Percentiles rank a stretch among this genome's conserved stretches.
Conservation (phyloP, 2,329 filamentous ascomycete genomes). For the Dactylonectria estremocensis region DNA sequence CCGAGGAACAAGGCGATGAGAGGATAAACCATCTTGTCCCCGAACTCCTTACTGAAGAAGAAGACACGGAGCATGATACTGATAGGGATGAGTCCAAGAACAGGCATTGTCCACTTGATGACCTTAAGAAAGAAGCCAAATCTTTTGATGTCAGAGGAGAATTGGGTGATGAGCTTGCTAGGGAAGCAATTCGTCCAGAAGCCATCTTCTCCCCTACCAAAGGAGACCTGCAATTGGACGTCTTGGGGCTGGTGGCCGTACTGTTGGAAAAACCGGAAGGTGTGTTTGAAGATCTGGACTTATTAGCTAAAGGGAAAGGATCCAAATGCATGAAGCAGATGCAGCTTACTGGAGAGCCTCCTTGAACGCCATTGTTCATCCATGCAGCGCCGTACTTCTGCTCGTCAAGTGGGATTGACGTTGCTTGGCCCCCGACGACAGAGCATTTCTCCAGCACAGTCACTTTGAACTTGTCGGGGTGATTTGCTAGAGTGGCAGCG, state of each 20-base stretch:
- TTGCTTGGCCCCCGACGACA: slow-evolving; percentile 74
- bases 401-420: slow-evolving; percentile 71
- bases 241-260: slow-evolving; percentile 71
- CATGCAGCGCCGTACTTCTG: slow-evolving; percentile 70
- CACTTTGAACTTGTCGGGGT: slow-evolving; percentile 76
- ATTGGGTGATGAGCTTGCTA: slow-evolving; percentile 69
- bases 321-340: not conserved
- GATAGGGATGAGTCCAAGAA: slow-evolving; percentile 74
- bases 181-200: slow-evolving; percentile 80
- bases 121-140: slow-evolving; percentile 51
- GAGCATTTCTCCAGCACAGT: slow-evolving; percentile 73
- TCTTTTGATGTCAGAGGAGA: slow-evolving; percentile 61
- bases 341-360: slow-evolving; percentile 60
- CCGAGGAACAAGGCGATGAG: slow-evolving; percentile 82
- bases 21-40: slow-evolving; percentile 79
- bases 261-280: slow-evolving; percentile 74
- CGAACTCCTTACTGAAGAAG: slow-evolving; percentile 78
- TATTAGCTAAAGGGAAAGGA: not conserved
- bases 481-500: slow-evolving; percentile 76
- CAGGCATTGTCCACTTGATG: slow-evolving; percentile 71
- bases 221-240: slow-evolving; percentile 74
- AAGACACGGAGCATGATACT: slow-evolving; percentile 77
- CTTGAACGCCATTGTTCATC: slow-evolving; percentile 77
- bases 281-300: slow-evolving; percentile 75
- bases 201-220: slow-evolving; percentile 70